phyloP scores from a whole-genome alignment of 495 filamentous ascomycete genomes.

The Penicillium antarcticum region DNA sequence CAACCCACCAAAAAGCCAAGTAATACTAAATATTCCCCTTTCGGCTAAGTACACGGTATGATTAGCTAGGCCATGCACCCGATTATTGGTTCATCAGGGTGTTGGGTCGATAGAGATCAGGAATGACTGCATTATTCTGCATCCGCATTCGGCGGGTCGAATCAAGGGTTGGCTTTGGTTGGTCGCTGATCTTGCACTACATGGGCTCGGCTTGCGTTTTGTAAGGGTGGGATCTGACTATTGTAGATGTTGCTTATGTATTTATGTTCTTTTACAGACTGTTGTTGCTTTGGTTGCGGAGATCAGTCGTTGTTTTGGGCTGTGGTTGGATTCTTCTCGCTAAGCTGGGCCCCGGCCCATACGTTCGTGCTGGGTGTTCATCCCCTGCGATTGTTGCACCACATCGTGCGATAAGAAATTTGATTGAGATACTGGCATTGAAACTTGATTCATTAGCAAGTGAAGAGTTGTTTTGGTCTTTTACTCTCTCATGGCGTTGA shows the following conservation, averaged over 20 bases:
- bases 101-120: neutral
- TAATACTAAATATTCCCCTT: neutral
- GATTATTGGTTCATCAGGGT: slow-evolving; percentile 1
- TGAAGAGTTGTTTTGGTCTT: neutral
- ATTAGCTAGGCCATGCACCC: neutral
- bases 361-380: slow-evolving; percentile 1
- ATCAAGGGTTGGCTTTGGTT: slow-evolving; percentile 5
- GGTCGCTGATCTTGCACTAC: slow-evolving; percentile 11
- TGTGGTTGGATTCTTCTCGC: slow-evolving; percentile 4
- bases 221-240: neutral
- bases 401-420: neutral
- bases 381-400: neutral
- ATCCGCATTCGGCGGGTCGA: slow-evolving; percentile 8
- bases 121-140: neutral
- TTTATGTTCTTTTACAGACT: neutral
- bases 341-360: slow-evolving; percentile 11
- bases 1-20: neutral
- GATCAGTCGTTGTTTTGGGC: slow-evolving; percentile 10
- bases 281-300: neutral
- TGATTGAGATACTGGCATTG: neutral
- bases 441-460: neutral
- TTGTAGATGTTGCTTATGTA: neutral
- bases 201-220: neutral
- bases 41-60: neutral
- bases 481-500: neutral